These are phyloP conservation scores for Ganoderma resinaceum DNA, from an alignment of 1,284 basidiomycete species.

Conservation along the genomic window DNA sequence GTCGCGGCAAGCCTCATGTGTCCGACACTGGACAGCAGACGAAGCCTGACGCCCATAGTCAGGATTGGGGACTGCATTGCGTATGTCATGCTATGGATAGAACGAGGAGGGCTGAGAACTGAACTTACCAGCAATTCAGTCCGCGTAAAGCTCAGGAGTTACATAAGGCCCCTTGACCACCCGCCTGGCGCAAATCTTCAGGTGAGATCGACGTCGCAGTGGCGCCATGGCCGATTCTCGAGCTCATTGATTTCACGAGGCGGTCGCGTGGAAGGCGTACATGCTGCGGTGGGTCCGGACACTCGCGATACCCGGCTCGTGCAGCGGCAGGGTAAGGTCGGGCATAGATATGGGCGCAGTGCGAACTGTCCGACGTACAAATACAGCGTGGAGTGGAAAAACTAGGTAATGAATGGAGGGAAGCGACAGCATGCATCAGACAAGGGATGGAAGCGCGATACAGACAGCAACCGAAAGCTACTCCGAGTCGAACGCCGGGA, in stretches of 20 bases:
- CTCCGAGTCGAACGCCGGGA: not conserved
- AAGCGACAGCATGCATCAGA: conserved; percentile 21
- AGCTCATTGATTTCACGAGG: not conserved
- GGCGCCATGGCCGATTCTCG: not conserved
- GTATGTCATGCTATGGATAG: not conserved
- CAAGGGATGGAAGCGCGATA: conserved; percentile 21
- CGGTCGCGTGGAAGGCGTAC: not conserved
- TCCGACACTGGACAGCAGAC: not conserved
- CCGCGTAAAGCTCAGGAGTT: not conserved
- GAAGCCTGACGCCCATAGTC: not conserved
- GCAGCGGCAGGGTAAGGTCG: not conserved
- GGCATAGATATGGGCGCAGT: not conserved
- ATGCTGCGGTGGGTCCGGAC: not conserved
- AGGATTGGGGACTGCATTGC: not conserved
- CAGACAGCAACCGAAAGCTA: conserved; percentile 28
- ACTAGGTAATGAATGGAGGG: conserved; percentile 24
- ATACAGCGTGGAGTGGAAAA: conserved; percentile 8
- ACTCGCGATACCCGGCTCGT: not conserved
- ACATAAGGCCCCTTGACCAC: not conserved
- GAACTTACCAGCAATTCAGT: not conserved
- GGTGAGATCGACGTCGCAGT: not conserved
- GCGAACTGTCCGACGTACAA: conserved; percentile 1
- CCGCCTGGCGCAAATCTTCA: not conserved
- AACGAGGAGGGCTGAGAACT: not conserved
- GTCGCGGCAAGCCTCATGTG: not conserved